These are phyloP conservation scores for Entoloma clypeatum DNA, from an alignment of 1,284 basidiomycete genomes.

Conservation along the genomic window DNA sequence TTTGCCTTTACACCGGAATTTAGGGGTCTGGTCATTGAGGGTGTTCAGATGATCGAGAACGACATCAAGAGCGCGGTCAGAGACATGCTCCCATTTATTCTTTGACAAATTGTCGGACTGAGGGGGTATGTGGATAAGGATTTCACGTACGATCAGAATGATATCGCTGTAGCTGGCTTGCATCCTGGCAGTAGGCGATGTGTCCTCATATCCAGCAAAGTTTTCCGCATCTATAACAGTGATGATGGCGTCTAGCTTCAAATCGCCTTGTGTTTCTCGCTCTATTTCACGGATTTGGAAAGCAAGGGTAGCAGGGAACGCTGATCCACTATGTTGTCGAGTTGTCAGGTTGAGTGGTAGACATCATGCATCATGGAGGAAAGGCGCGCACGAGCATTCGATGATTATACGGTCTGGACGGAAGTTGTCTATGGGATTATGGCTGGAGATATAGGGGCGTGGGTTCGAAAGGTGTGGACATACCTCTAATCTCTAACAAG, in stretches of 20 bases:
- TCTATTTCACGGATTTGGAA: conserved; percentile 90
- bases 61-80: conserved; percentile 72
- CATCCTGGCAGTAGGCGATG: conserved; percentile 83
- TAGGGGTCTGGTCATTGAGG: conserved; percentile 84
- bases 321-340: conserved; percentile 56
- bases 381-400: conserved; percentile 74
- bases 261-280: conserved; percentile 65
- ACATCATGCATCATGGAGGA: not conserved
- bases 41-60: conserved; percentile 86
- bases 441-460: not conserved
- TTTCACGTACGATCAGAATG: conserved; percentile 65
- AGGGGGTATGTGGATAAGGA: not conserved
- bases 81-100: conserved; percentile 86
- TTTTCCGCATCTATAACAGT: conserved; percentile 90
- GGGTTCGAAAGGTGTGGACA: conserved; percentile 7
- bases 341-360: not conserved
- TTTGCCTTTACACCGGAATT: conserved; percentile 65
- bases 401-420: conserved; percentile 86
- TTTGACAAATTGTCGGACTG: conserved; percentile 24
- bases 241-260: conserved; percentile 84
- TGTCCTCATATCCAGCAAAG: conserved; percentile 87
- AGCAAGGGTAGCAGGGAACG: conserved; percentile 86
- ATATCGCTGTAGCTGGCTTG: conserved; percentile 93
- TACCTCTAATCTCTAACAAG: conserved; percentile 79
- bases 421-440: conserved; percentile 58